phyloP scores from a whole-genome alignment of 140 eudicot species.

The Cichorium intybus region DNA sequence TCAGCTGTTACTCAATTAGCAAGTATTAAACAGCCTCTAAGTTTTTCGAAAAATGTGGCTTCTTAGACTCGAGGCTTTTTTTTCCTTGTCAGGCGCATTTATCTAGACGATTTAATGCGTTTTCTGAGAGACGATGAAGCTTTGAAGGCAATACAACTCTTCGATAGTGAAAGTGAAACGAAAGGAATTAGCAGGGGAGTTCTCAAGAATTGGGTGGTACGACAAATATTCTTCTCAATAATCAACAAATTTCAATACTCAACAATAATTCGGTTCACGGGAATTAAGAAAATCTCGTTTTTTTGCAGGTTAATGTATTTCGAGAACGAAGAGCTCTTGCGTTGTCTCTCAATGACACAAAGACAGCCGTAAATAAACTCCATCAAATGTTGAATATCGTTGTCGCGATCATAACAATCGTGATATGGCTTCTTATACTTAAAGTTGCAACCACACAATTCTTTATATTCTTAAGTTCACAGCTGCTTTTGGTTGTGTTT shows the following conservation, averaged over 20 bases:
- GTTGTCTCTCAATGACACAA: slow-evolving; percentile 67
- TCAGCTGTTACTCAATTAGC: too few species aligned
- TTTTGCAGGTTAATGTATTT: slow-evolving; percentile 47
- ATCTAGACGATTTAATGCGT: slow-evolving; percentile 43
- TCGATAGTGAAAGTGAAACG: slow-evolving; percentile 37
- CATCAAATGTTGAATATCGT: slow-evolving; percentile 47
- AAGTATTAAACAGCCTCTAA: too few species aligned
- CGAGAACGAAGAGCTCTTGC: slow-evolving; percentile 66
- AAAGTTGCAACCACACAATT: slow-evolving; percentile 43
- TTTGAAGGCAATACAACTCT: slow-evolving; percentile 37
- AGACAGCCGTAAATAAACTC: slow-evolving; percentile 69
- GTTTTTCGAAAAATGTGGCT: too few species aligned
- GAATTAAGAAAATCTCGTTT: not conserved
- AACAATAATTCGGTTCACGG: not conserved
- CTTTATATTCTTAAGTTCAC: slow-evolving; percentile 56
- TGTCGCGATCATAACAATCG: slow-evolving; percentile 35
- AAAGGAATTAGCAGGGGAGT: slow-evolving; percentile 39
- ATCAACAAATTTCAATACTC: not conserved
- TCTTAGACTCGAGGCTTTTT: too few species aligned
- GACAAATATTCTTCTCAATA: not conserved
- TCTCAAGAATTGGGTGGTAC: slow-evolving; percentile 53
- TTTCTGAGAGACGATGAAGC: slow-evolving; percentile 52
- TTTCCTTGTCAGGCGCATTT: slow-evolving; percentile 25
- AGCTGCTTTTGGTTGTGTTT: slow-evolving; percentile 44
- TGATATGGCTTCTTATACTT: slow-evolving; percentile 59